These are phyloP conservation scores for Fusarium sp. DNA, from an alignment of 2,329 filamentous ascomycete species.

Conservation along the genomic window DNA sequence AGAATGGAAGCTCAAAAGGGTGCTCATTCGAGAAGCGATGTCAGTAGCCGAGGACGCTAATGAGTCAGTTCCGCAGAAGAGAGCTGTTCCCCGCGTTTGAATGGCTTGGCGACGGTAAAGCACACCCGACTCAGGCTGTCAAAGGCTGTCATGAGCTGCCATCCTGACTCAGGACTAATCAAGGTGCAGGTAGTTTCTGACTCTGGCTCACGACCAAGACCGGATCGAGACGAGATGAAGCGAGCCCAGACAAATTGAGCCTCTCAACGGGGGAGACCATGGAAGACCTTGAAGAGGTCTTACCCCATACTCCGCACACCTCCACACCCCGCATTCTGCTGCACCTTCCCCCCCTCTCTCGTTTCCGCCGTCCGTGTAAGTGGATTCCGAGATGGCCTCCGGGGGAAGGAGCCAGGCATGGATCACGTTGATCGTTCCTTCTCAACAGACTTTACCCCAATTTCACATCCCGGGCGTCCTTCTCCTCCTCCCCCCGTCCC, in stretches of 20 bases:
- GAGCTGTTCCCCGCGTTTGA: constrained; percentile 11
- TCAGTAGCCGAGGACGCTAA: constrained; percentile 15
- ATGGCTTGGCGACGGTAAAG: constrained; percentile 22
- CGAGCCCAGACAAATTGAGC: neutral
- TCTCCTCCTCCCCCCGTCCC: constrained; percentile 17
- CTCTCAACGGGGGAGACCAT: too few relatives aligned
- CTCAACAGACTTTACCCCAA: constrained; percentile 25
- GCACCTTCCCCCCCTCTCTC: neutral
- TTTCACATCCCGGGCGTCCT: neutral
- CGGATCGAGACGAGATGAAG: neutral
- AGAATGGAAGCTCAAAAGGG: neutral
- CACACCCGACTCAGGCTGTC: constrained; percentile 13
- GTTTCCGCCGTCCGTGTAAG: neutral
- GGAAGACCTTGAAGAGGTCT: neutral
- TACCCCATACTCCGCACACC: constrained; percentile 38
- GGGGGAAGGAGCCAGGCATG: neutral
- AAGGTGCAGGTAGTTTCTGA: constrained; percentile 8
- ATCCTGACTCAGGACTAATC: constrained; percentile 21
- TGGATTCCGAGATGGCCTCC: neutral
- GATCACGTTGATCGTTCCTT: constrained; percentile 13
- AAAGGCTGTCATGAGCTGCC: neutral
- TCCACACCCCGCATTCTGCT: constrained; percentile 45
- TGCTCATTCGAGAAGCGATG: neutral
- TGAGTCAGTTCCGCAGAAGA: constrained; percentile 25
- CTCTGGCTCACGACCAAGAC: neutral